Percentiles rank a stretch among this genome's conserved stretches.
Conservation (phyloP, 441 rosid genomes). For the Arabidopsis lyrata region DNA sequence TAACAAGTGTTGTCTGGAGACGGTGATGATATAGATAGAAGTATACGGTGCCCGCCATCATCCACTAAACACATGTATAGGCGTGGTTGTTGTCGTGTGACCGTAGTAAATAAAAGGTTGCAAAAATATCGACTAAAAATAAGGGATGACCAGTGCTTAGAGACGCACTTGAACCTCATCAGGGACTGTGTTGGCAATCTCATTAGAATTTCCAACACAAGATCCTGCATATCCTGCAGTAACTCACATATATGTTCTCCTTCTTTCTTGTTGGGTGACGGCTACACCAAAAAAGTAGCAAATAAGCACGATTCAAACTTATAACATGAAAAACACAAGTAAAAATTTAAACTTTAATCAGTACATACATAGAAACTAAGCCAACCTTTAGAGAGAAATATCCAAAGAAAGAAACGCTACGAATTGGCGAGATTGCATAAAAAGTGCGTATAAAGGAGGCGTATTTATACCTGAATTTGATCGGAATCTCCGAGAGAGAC, state of each 20-base stretch:
- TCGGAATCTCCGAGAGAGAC: slow-evolving; percentile 87
- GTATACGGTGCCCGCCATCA: neutral
- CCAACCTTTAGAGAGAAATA: too few species aligned
- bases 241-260: too few species aligned
- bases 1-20: slow-evolving; percentile 23
- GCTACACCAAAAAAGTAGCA: too few species aligned
- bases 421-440: too few species aligned
- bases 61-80: slow-evolving; percentile 17
- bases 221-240: neutral
- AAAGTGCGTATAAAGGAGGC: too few species aligned
- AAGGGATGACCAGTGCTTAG: slow-evolving; percentile 25
- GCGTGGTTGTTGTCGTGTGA: slow-evolving; percentile 8
- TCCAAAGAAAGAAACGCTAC: too few species aligned
- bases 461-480: slow-evolving; percentile 67
- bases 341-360: too few species aligned
- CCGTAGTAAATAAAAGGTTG: neutral
- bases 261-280: too few species aligned
- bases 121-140: slow-evolving; percentile 1
- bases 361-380: too few species aligned
- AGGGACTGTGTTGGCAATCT: slow-evolving; percentile 7
- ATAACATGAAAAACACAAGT: too few species aligned
- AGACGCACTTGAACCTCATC: slow-evolving; percentile 18
- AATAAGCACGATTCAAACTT: too few species aligned
- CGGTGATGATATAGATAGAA: slow-evolving; percentile 3
- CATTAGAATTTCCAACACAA: neutral